Evolutionary conservation across 1,139 yeast species (phyloP).

Genomic region (Pichia sp.): DNA sequence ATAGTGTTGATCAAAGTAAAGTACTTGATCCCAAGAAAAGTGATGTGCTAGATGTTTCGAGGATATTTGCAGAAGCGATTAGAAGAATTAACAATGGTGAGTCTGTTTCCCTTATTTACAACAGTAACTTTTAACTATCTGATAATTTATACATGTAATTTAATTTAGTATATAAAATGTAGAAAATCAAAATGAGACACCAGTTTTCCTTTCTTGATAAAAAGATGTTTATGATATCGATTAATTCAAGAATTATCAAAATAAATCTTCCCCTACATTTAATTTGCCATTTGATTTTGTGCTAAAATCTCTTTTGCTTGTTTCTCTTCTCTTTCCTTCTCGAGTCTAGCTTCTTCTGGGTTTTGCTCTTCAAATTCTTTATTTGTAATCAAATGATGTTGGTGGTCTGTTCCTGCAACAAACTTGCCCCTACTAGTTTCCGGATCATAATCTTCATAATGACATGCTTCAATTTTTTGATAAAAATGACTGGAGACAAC

Average conservation of each 20-base stretch:
- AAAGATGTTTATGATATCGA: background rate
- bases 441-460: conserved; percentile 14
- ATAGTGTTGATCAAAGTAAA: conserved; percentile 79
- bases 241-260: background rate
- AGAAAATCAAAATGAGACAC: conserved; percentile 1
- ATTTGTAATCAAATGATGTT: conserved; percentile 47
- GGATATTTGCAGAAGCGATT: conserved; percentile 88
- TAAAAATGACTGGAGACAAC: conserved; percentile 70
- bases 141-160: background rate
- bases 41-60: conserved; percentile 81
- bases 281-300: background rate
- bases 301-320: conserved; percentile 16
- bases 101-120: conserved; percentile 87
- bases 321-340: conserved; percentile 29
- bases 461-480: conserved; percentile 42
- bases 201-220: background rate
- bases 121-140: conserved; percentile 60
- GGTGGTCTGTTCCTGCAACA: conserved; percentile 31
- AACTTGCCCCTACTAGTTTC: conserved; percentile 12
- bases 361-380: conserved; percentile 39
- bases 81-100: conserved; percentile 97
- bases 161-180: background rate
- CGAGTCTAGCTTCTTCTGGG: conserved; percentile 35
- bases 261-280: background rate
- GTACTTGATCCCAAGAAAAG: conserved; percentile 50